Conservation (phyloP, 495 filamentous ascomycete genomes). For the Aspergillus kassunensis region DNA sequence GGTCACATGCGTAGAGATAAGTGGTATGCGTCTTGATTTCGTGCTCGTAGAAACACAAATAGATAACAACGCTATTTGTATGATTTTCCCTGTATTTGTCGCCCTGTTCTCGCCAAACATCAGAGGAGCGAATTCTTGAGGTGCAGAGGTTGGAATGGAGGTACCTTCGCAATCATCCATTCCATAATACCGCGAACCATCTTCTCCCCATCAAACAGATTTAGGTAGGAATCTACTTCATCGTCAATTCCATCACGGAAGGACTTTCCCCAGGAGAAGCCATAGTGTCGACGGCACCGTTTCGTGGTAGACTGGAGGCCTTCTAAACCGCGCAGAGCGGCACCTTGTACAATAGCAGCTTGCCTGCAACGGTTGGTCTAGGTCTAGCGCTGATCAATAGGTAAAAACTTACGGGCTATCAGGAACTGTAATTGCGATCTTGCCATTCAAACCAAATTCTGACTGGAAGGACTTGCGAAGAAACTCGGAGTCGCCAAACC, state of each 20-base stretch:
- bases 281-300: slow-evolving; percentile 3
- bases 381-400: neutral
- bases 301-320: neutral
- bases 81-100: slow-evolving; percentile 1
- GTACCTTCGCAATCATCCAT: slow-evolving; percentile 7
- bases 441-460: slow-evolving; percentile 39
- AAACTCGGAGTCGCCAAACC: slow-evolving; percentile 63
- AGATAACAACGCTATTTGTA: neutral
- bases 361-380: no score
- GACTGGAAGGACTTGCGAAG: slow-evolving; percentile 30
- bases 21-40: no score
- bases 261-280: neutral
- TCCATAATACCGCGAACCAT: neutral
- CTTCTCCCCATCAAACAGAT: neutral
- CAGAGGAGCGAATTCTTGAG: neutral
- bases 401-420: neutral
- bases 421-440: slow-evolving; percentile 9
- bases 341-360: slow-evolving; percentile 8
- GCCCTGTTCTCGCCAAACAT: neutral
- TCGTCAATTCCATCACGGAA: slow-evolving; percentile 7
- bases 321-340: slow-evolving; percentile 3
- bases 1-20: neutral
- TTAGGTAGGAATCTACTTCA: neutral
- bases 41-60: no score
- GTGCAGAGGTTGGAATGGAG: no score